A percentile compares a stretch with the other conserved stretches of the same genome.
These are phyloP conservation scores for Chiua virens DNA, from an alignment of 768 basidiomycete species.

Conservation along the genomic window DNA sequence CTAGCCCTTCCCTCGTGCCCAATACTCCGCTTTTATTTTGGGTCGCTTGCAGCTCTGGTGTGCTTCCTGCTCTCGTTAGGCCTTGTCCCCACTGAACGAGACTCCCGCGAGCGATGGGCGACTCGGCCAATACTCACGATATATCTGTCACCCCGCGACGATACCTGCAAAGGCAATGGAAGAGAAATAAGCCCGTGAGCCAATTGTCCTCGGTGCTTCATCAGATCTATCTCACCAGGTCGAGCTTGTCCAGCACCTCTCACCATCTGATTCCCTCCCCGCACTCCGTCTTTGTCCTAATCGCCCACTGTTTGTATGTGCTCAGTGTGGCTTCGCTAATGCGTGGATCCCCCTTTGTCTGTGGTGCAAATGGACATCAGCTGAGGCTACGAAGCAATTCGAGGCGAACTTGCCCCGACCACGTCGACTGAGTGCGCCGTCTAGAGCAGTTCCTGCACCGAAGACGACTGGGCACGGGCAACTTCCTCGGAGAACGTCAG, in stretches of 20 bases:
- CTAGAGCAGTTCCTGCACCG: constrained; percentile 9
- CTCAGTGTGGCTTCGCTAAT: constrained; percentile 46
- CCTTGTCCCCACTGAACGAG: constrained; percentile 1
- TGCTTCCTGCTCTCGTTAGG: constrained; percentile 6
- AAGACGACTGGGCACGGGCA: constrained; percentile 12
- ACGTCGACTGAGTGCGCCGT: constrained; percentile 31
- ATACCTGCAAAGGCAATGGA: constrained; percentile 43
- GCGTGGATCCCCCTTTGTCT: constrained; percentile 49
- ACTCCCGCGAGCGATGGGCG: constrained; percentile 12
- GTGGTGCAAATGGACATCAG: constrained; percentile 51
- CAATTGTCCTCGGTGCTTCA: constrained; percentile 2
- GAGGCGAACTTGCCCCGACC: constrained; percentile 39
- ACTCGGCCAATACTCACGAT: constrained; percentile 16
- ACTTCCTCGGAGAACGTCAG: constrained; percentile 17
- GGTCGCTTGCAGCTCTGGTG: neutral
- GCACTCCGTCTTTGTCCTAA: constrained; percentile 41
- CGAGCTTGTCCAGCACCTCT: constrained; percentile 36
- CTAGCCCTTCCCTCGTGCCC: constrained; percentile 31
- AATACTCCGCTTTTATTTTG: constrained; percentile 24
- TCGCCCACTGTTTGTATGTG: constrained; percentile 48
- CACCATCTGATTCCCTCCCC: constrained; percentile 47
- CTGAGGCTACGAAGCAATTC: constrained; percentile 39
- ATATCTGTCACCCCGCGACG: constrained; percentile 28
- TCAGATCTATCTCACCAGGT: constrained; percentile 20
- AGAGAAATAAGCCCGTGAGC: constrained; percentile 41